Evolutionary conservation across 2,329 filamentous ascomycete species (phyloP).

Genomic region (Cladosporium colombiae): DNA sequence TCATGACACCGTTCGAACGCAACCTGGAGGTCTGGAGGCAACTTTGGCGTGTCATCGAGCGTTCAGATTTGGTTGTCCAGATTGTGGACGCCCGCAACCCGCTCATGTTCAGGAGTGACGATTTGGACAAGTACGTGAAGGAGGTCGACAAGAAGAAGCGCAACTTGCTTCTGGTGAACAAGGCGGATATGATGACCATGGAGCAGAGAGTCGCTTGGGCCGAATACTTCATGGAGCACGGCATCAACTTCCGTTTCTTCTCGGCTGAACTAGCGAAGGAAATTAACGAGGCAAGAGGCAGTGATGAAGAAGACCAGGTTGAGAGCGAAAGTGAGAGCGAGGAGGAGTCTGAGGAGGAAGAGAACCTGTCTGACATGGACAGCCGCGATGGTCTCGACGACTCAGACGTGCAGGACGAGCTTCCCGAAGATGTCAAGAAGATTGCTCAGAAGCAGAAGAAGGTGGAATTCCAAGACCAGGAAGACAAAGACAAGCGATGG

Average conservation of each 20-base stretch:
- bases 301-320: conserved; percentile 51
- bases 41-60: conserved; percentile 95
- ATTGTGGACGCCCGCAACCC: conserved; percentile 98
- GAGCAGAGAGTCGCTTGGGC: conserved; percentile 84
- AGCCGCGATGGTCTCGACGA: conserved; percentile 43
- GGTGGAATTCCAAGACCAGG: conserved; percentile 42
- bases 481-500: conserved; percentile 43
- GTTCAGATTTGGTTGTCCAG: conserved; percentile 92
- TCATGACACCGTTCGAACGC: conserved; percentile 97
- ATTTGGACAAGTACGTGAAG: conserved; percentile 91
- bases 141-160: conserved; percentile 85
- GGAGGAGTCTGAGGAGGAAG: conserved; percentile 33
- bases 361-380: conserved; percentile 35
- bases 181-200: conserved; percentile 97
- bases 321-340: conserved; percentile 31
- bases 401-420: conserved; percentile 40
- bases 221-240: conserved; percentile 75
- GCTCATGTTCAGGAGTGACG: conserved; percentile 88
- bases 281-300: conserved; percentile 70
- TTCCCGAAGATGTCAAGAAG: conserved; percentile 52
- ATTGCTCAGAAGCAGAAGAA: conserved; percentile 46
- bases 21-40: conserved; percentile 98
- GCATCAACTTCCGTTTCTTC: conserved; percentile 93
- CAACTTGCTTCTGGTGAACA: conserved; percentile 93
- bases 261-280: conserved; percentile 91